Base-by-base conservation (phyloP, 345 rosid genomes). In the Hypericum perforatum region DNA sequence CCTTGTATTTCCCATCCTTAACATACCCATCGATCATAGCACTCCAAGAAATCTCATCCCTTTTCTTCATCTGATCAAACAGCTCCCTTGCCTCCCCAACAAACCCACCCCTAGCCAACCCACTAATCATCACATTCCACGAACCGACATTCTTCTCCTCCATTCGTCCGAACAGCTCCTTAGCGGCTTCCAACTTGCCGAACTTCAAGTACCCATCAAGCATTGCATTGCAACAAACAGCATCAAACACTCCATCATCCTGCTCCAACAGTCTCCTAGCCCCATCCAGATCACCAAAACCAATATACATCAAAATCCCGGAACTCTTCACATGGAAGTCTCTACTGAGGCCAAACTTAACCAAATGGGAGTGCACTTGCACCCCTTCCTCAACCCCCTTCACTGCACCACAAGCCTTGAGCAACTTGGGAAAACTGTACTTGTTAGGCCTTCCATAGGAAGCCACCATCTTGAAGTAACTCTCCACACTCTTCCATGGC, bases 231-330 rank as follows among this genome's bases (percentile, higher is more conserved):
- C 47, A 57, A 49, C 78, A 77, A 41, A 77, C 39, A 32, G 42
- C 68, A 57, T 77, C 82, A 0, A 40, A 62, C 5, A 54, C 69
- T 0, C 11, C 48, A 52, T 54, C 48, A 52, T 54, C 73, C 43
- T 54, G 68, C 6, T 73, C 69, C 0, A 76, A 70, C 68, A 76
- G 13, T 32, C 53, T 52, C 48, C 77, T 53, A 2, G 78, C 84
- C 11, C 64, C 75, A 15, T 0, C 54, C 11, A 70, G 37, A 2
- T 37, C 36, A 4, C 77, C 68, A 58, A 68, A 70, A 32, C 45
- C 48, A 9, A 73, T 74, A 61, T 76, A 76, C 84, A 79, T 79
- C 43, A 68, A 75, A 63, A 79, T 79, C 42, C 73, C 84, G 8
- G 77, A 53, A 56, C 84, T 73, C 56, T 37, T 68, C 2, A 79